These are phyloP conservation scores for Paraglomus brasilianum DNA, from an alignment of 192 early-diverging fungal species.

Conservation along the genomic window DNA sequence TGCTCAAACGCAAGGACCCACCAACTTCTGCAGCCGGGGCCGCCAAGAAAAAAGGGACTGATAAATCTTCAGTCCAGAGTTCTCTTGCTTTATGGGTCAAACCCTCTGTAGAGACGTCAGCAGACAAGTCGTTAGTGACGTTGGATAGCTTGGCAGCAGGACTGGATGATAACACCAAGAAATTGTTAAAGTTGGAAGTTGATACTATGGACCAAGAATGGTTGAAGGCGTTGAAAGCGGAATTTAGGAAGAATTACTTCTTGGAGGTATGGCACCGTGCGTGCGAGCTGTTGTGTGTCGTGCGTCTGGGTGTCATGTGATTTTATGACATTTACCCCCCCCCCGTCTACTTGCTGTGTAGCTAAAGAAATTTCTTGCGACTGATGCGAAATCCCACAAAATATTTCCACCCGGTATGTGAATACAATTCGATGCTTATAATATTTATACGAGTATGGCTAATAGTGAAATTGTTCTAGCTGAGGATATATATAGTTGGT, in stretches of 20 bases:
- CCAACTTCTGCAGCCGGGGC: constrained; percentile 2
- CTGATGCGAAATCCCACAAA: constrained; percentile 50
- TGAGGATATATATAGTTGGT: constrained; percentile 80
- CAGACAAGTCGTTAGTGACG: constrained; percentile 33
- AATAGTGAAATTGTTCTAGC: constrained; percentile 31
- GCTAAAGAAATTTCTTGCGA: constrained; percentile 69
- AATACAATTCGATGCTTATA: not conserved
- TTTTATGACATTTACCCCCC: not conserved
- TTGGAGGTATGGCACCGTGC: constrained; percentile 41
- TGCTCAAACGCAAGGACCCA: constrained; percentile 15
- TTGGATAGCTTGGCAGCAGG: constrained; percentile 36
- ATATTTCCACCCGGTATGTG: constrained; percentile 68
- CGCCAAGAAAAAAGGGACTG: not conserved
- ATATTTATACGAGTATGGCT: no score
- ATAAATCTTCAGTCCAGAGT: not conserved
- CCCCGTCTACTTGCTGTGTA: constrained; percentile 34
- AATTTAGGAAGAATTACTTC: constrained; percentile 64
- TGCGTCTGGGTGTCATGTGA: not conserved
- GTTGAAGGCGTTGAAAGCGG: constrained; percentile 56
- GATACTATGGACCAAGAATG: constrained; percentile 74
- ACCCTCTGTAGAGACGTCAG: constrained; percentile 1
- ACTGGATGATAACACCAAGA: constrained; percentile 37
- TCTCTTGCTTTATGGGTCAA: not conserved
- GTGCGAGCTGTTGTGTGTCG: not conserved
- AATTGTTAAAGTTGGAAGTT: constrained; percentile 56